Evolutionary conservation across 2,329 filamentous ascomycete genomes (phyloP), one percentile per base, ranked within the genome.

Genomic region (Phyllosticta citriasiana): DNA sequence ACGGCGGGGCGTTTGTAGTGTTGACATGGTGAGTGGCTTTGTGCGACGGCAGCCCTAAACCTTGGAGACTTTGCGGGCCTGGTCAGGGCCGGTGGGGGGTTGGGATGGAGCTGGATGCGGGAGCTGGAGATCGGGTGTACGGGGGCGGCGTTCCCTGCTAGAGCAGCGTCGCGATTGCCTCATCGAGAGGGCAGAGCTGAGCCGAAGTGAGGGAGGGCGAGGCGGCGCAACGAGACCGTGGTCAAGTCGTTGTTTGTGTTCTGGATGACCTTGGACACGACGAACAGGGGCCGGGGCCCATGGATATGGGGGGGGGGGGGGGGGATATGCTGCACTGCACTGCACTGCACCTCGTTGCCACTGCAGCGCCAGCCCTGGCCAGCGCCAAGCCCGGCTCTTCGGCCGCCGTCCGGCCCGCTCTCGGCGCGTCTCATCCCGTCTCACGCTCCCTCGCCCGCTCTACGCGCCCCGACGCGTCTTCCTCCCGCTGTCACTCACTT

Each of bases 1-100:
- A 58, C 73, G 68, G 53, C 75, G 71, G 22, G 77, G 77, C 59
- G 77, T 78, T 16, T 61, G 59, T 27, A 60, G n/a, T 27, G 10
- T 50, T 33, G 53, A 55, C 24, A 22, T 22, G 26, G 25, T 52
- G 27, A 16, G 53, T 47, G 58, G 24, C 51, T 53, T 56, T 60
- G 58, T 60, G 27, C 53, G 51, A 50, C 59, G n/a, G 54, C 27
- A 30, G 59, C 51, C 40, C 30, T 53, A 53, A 47, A n/a, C 12
- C 40, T 47, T 47, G 40, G 40, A n/a, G 40, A 47, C 40, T 6
- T 6, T 6, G 3, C 40, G 40, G 40, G 53, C 53, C 51, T 53
- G 35, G 53, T 40, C 47, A 26, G 35, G 14, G 58, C 53, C 53
- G 33, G 53, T 14, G 33, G 40, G 25, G 16, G 58, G 52, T 47